phyloP scores from a whole-genome alignment of 2,329 filamentous ascomycete species.

The Sporothrix phasma region DNA sequence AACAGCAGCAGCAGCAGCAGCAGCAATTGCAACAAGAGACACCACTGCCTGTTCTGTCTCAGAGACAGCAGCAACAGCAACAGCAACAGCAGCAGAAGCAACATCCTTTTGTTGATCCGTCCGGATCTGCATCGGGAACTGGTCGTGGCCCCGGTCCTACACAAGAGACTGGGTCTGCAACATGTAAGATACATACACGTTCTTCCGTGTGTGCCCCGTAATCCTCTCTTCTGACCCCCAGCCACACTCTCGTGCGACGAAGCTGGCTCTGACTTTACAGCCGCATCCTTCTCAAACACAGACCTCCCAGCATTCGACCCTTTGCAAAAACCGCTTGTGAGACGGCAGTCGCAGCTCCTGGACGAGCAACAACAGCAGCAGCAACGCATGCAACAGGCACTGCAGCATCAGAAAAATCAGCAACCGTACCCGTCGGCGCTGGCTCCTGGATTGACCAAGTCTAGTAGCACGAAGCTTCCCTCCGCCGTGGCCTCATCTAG shows the following conservation, averaged over 20 bases:
- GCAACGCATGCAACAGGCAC: conserved; percentile 25
- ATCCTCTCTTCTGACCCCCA: background rate
- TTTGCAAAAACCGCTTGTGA: background rate
- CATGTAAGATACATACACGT: background rate
- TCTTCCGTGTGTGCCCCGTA: background rate
- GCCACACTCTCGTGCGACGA: background rate
- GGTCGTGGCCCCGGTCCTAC: conserved; percentile 16
- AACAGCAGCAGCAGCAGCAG: conserved; percentile 21
- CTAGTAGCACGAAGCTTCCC: conserved; percentile 25
- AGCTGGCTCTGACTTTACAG: conserved; percentile 11
- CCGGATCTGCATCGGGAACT: conserved; percentile 17
- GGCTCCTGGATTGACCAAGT: conserved; percentile 18
- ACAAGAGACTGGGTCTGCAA: conserved; percentile 14
- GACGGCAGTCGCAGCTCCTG: background rate
- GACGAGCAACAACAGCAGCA: conserved; percentile 13
- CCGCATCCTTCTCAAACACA: conserved; percentile 14
- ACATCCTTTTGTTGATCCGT: conserved; percentile 40
- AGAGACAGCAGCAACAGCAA: conserved; percentile 20
- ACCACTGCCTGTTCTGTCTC: conserved; percentile 20
- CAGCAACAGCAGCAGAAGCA: conserved; percentile 24
- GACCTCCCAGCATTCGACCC: conserved; percentile 16
- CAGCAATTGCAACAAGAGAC: conserved; percentile 14
- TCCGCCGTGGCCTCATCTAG: background rate
- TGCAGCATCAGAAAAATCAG: conserved; percentile 23
- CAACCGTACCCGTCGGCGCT: conserved; percentile 18